Conservation (phyloP, 768 basidiomycete species). For the Rhizopogon rudus region DNA sequence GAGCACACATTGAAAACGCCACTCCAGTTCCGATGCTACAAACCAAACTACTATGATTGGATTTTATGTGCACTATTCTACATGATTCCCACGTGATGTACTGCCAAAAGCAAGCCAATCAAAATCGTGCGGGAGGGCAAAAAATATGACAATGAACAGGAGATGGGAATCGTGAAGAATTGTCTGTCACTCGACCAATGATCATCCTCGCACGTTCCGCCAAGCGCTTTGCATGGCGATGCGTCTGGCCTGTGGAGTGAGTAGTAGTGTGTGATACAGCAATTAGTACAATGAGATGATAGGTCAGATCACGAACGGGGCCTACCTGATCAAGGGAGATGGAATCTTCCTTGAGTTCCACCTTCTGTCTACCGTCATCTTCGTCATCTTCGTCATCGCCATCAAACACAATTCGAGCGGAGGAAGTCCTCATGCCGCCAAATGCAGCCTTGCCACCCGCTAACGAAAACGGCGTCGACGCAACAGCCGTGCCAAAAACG, state of each 20-base stretch:
- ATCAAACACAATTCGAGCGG: conserved; percentile 35
- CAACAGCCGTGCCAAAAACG: conserved; percentile 82
- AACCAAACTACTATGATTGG: conserved; percentile 1
- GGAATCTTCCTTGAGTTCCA: conserved; percentile 75
- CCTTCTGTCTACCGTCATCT: conserved; percentile 58
- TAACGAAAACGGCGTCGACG: conserved; percentile 73
- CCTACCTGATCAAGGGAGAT: conserved; percentile 91
- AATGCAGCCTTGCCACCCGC: conserved; percentile 82
- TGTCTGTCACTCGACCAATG: neutral
- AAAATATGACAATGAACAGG: neutral
- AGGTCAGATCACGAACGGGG: conserved; percentile 1
- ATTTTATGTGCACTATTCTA: conserved; percentile 6
- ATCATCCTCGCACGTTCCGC: conserved; percentile 61
- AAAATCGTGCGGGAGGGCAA: neutral
- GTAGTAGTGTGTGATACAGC: neutral
- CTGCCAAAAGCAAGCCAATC: neutral
- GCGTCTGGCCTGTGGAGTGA: conserved; percentile 55
- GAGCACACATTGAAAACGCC: neutral
- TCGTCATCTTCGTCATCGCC: conserved; percentile 76
- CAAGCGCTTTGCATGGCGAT: conserved; percentile 91
- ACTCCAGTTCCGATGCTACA: neutral
- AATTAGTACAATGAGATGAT: conserved; percentile 6
- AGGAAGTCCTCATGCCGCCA: conserved; percentile 59
- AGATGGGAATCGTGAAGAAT: neutral
- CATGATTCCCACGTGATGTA: conserved; percentile 9